phyloP scores from a whole-genome alignment of 257 asterid genomes.

The Verbena officinalis region DNA sequence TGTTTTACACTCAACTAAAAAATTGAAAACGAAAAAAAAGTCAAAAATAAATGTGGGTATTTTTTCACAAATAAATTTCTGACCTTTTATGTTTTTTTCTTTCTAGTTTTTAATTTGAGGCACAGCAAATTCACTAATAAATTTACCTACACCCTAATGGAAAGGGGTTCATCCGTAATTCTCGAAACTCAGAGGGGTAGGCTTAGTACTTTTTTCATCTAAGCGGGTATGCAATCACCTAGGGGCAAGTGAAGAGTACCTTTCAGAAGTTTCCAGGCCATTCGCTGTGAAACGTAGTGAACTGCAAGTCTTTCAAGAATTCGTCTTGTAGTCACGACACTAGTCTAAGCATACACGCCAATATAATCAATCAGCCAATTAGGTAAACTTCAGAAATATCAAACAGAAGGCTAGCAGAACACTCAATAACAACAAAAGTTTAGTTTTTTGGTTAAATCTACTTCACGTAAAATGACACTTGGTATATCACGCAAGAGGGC shows the following conservation, averaged over 20 bases:
- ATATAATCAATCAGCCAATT: constrained; percentile 1
- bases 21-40: too few species aligned
- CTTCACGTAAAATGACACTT: constrained; percentile 1
- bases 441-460: background rate
- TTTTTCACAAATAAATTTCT: too few species aligned
- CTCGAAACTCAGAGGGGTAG: too few species aligned
- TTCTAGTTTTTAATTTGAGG: too few species aligned
- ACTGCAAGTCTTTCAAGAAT: constrained; percentile 84
- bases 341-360: constrained; percentile 48
- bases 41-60: too few species aligned
- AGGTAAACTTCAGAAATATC: background rate
- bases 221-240: too few species aligned
- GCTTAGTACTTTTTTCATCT: too few species aligned
- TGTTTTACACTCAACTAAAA: too few species aligned
- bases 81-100: too few species aligned
- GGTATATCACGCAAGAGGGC: constrained; percentile 7
- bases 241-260: constrained; percentile 43
- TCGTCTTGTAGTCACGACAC: constrained; percentile 79
- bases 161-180: too few species aligned
- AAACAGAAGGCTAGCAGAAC: background rate
- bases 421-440: background rate
- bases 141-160: too few species aligned
- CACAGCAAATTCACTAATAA: too few species aligned
- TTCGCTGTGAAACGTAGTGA: constrained; percentile 75
- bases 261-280: constrained; percentile 98